phyloP scores from a whole-genome alignment of 768 basidiomycete genomes.

The Tricholoma sp. region DNA sequence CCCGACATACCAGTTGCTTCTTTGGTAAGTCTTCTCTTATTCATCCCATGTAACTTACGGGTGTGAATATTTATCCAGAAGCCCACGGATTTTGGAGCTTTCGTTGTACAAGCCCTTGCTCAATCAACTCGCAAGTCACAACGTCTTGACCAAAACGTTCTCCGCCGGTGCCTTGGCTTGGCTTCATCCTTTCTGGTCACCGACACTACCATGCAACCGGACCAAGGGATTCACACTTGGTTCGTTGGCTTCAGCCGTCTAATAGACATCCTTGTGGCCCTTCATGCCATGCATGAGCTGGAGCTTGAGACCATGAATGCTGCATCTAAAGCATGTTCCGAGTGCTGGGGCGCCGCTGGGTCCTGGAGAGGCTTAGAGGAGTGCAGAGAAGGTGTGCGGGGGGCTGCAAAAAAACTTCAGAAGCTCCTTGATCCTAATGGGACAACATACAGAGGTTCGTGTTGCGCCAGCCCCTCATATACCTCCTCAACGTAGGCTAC shows the following conservation, averaged over 20 bases:
- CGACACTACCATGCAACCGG: conserved; percentile 61
- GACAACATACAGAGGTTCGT: conserved; percentile 38
- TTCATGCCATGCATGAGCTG: conserved; percentile 61
- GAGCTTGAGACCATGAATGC: conserved; percentile 74
- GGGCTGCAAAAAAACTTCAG: conserved; percentile 58
- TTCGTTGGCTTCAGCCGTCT: conserved; percentile 59
- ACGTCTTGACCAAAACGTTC: conserved; percentile 51
- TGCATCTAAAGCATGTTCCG: conserved; percentile 67
- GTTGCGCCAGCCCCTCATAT: background rate
- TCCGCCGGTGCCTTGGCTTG: conserved; percentile 62
- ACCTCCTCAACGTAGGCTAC: conserved; percentile 5
- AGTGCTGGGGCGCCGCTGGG: conserved; percentile 73
- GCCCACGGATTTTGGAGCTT: conserved; percentile 56
- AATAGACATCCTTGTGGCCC: conserved; percentile 67
- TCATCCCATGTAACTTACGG: background rate
- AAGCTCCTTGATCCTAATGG: conserved; percentile 52
- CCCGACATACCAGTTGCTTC: background rate
- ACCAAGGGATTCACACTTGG: conserved; percentile 58
- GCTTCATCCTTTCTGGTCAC: conserved; percentile 77
- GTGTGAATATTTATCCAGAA: conserved; percentile 4
- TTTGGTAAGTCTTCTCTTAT: background rate
- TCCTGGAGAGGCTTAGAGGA: conserved; percentile 66
- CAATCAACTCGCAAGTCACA: conserved; percentile 41
- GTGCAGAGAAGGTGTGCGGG: conserved; percentile 56
- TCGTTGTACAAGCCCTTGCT: conserved; percentile 52